Evolutionary conservation across 805 yeast species (phyloP), one percentile per base, ranked within the genome.

Genomic region (Starmerella vaccinii): DNA sequence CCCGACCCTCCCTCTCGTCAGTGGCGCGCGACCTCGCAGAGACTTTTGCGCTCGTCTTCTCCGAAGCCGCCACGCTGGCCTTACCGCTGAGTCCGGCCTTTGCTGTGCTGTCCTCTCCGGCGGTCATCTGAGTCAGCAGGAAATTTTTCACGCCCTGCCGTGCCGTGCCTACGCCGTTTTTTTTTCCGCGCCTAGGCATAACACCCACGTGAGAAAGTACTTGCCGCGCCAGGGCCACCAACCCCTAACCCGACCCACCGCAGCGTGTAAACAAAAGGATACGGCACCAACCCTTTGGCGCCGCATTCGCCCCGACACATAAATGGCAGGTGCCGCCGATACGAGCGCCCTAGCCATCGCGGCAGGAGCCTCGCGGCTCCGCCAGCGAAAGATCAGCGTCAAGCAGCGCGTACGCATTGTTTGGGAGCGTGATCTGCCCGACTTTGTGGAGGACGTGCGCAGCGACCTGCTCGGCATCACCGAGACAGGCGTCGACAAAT

Each of bases 401-500:
- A 92, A 89, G 66, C 95, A 88, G 65, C 79, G 84, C 10, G 75
- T 90, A 51, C 82, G 81, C 53, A 81, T 90, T 8, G 76, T 81
- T 64, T 76, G 76, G 63, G 95, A 86, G 59, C 71, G 73, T 50
- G 97, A 90, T 61, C 69, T 90, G 46, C 90, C 95, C 0, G 84
- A 84, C 57, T 64, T 81, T 41, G 95, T 88, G 55, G 76, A 80
- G 23, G 84, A 79, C 49, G 84, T 78, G 37, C 95, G 84, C 65
- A 78, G 97, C 39, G 96, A 90, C 56, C 68, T 85, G 27, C 87
- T 86, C 61, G 86, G 87, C 54, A 49, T 55, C 19, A 77, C 92
- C 40, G 98, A 92, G 61, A 90, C 97, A 6, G 98, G 98, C 68
- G 98, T 92, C 38, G 98, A 92, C 63, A 92, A 92, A 65, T 87